Conservation (phyloP, 768 basidiomycete genomes). For the Mycena leptocephala region DNA sequence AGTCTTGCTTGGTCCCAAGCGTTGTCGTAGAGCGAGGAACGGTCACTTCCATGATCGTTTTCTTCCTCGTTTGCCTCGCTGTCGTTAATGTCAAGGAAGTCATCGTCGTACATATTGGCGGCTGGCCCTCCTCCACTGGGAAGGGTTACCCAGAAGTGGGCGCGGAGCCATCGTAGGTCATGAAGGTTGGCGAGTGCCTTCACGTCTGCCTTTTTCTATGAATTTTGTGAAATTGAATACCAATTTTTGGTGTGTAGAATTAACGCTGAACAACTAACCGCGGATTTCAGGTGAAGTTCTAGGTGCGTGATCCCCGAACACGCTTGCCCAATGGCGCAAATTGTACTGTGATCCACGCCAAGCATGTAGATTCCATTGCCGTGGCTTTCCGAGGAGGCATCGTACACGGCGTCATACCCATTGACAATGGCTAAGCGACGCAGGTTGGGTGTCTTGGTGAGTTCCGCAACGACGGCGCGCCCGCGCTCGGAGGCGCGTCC, state of each 20-base stretch:
- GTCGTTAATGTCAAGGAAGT: slow-evolving; percentile 14
- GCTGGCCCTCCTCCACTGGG: slow-evolving; percentile 2
- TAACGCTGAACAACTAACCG: slow-evolving; percentile 9
- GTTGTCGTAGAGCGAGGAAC: not conserved
- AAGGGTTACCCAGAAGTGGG: slow-evolving; percentile 18
- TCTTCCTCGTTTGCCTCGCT: slow-evolving; percentile 14
- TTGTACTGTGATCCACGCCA: slow-evolving; percentile 14
- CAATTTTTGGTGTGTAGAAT: slow-evolving; percentile 1
- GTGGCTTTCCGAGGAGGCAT: not conserved
- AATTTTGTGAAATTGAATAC: slow-evolving; percentile 11
- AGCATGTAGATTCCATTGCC: slow-evolving; percentile 11
- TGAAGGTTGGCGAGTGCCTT: slow-evolving; percentile 18
- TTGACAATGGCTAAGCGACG: slow-evolving; percentile 21
- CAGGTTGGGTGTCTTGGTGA: slow-evolving; percentile 12
- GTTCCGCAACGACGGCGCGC: slow-evolving; percentile 12
- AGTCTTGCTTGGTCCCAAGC: slow-evolving; percentile 4
- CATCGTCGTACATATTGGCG: slow-evolving; percentile 8
- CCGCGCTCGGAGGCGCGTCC: slow-evolving; percentile 1
- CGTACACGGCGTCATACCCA: slow-evolving; percentile 1
- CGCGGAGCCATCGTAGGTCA: slow-evolving; percentile 8
- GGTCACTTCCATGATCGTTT: slow-evolving; percentile 12
- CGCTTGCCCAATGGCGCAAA: slow-evolving; percentile 13
- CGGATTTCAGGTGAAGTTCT: slow-evolving; percentile 20
- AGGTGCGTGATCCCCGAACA: slow-evolving; percentile 16
- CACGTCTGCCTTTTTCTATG: slow-evolving; percentile 11